Evolutionary conservation across 768 basidiomycete species (phyloP).

Genomic region (Cyclocybe aegerita): DNA sequence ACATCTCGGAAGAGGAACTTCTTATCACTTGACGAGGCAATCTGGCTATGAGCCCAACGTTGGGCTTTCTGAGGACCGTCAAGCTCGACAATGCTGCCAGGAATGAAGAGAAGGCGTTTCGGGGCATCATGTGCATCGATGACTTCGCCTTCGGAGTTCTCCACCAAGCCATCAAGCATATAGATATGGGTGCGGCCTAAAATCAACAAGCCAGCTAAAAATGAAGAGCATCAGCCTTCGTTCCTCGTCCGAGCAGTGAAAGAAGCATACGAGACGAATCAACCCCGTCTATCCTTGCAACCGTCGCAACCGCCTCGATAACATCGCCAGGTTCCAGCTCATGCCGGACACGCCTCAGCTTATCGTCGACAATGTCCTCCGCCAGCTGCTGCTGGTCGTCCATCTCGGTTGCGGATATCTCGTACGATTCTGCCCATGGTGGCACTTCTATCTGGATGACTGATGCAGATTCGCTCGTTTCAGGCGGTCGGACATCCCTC

Average conservation of each 20-base stretch:
- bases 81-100: conserved; percentile 80
- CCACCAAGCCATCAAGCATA: conserved; percentile 87
- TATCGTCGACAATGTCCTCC: conserved; percentile 86
- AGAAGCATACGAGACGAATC: conserved; percentile 80
- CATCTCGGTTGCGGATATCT: conserved; percentile 59
- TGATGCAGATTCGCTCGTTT: conserved; percentile 44
- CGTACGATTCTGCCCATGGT: conserved; percentile 74
- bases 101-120: conserved; percentile 75
- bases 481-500: conserved; percentile 51
- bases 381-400: conserved; percentile 59
- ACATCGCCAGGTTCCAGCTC: conserved; percentile 88
- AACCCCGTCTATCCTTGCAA: conserved; percentile 85
- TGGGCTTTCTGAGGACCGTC: conserved; percentile 79
- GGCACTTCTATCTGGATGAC: conserved; percentile 59
- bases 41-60: conserved; percentile 80
- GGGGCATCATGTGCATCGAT: conserved; percentile 88
- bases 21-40: conserved; percentile 76
- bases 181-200: conserved; percentile 85
- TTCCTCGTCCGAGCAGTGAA: neutral
- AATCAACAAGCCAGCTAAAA: conserved; percentile 82
- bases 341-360: conserved; percentile 82
- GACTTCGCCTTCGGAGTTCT: conserved; percentile 84
- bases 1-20: conserved; percentile 91
- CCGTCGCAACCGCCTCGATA: conserved; percentile 83
- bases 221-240: neutral